Conservation (phyloP, 1,139 yeast species). For the Yamadazyma blattariae region DNA sequence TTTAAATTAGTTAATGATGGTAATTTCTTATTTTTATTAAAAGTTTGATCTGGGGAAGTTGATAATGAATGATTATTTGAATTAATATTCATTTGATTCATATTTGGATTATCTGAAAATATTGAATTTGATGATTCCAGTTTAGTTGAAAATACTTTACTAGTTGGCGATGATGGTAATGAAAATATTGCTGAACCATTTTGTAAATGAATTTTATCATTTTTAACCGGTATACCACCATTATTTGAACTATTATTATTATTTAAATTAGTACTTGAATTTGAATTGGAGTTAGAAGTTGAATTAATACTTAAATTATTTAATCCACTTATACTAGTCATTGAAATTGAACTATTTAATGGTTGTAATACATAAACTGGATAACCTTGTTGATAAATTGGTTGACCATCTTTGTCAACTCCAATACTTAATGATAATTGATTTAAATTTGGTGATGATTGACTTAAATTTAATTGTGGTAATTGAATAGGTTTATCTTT, state of each 20-base stretch:
- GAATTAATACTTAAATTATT: not conserved
- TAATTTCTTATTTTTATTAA: conserved; percentile 8
- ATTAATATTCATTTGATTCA: no score
- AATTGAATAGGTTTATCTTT: not conserved
- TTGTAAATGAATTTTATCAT: conserved; percentile 13
- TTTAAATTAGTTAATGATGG: conserved; percentile 29
- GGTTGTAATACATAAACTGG: conserved; percentile 38
- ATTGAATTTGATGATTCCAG: conserved; percentile 18
- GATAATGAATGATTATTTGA: conserved; percentile 27
- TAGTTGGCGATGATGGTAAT: conserved; percentile 26
- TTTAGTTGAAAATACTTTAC: conserved; percentile 9
- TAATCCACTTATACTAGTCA: not conserved
- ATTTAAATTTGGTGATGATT: conserved; percentile 8
- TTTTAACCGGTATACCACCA: not conserved
- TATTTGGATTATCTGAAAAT: conserved; percentile 14
- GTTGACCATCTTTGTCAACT: conserved; percentile 34
- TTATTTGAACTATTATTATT: not conserved
- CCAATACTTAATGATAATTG: conserved; percentile 26
- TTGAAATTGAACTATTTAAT: not conserved
- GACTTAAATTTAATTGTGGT: not conserved
- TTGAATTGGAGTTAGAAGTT: not conserved
- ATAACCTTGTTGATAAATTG: conserved; percentile 30
- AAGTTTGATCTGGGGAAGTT: conserved; percentile 30
- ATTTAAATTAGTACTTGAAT: not conserved
- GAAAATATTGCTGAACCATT: conserved; percentile 25